A percentile compares a stretch with the other conserved stretches of the same genome.
These are phyloP conservation scores for Filosporella fistucella DNA, from an alignment of 495 filamentous ascomycete genomes.

Conservation along the genomic window DNA sequence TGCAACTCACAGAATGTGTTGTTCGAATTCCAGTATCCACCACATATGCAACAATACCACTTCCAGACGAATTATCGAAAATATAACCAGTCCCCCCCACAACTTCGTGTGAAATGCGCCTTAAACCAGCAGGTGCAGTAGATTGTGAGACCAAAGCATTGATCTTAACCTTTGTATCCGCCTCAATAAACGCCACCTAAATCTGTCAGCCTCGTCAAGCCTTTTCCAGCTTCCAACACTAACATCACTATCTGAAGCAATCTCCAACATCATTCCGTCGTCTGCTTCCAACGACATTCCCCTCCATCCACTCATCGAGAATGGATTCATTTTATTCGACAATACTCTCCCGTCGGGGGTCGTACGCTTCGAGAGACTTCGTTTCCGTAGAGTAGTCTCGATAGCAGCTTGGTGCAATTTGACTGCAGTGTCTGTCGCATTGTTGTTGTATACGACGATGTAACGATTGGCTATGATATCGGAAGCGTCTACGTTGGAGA, in stretches of 20 bases:
- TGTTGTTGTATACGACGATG: slow-evolving; percentile 47
- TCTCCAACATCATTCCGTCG: slow-evolving; percentile 31
- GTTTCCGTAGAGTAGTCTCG: slow-evolving; percentile 38
- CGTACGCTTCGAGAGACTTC: slow-evolving; percentile 40
- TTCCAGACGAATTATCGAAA: slow-evolving; percentile 50
- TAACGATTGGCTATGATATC: slow-evolving; percentile 42
- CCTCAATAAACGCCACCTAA: slow-evolving; percentile 30
- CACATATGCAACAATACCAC: slow-evolving; percentile 50
- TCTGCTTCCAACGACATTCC: slow-evolving; percentile 41
- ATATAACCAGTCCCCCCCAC: slow-evolving; percentile 42
- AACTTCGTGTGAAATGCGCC: slow-evolving; percentile 49
- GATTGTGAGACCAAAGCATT: slow-evolving; percentile 38
- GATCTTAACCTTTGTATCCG: slow-evolving; percentile 28
- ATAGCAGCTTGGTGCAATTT: slow-evolving; percentile 34
- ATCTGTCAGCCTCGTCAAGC: background rate
- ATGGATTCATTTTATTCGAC: slow-evolving; percentile 34
- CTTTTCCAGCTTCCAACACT: slow-evolving; percentile 1
- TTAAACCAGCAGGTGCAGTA: slow-evolving; percentile 53
- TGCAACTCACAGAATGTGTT: slow-evolving; percentile 35
- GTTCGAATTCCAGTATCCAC: slow-evolving; percentile 52
- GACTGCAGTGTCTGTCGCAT: slow-evolving; percentile 34
- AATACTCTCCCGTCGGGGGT: slow-evolving; percentile 34
- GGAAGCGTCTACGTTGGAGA: slow-evolving; percentile 27
- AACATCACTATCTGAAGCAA: slow-evolving; percentile 28
- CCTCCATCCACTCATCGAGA: slow-evolving; percentile 40